phyloP scores from a whole-genome alignment of 139 green algal species.

The Auxenochlorella pyrenoidosa region DNA sequence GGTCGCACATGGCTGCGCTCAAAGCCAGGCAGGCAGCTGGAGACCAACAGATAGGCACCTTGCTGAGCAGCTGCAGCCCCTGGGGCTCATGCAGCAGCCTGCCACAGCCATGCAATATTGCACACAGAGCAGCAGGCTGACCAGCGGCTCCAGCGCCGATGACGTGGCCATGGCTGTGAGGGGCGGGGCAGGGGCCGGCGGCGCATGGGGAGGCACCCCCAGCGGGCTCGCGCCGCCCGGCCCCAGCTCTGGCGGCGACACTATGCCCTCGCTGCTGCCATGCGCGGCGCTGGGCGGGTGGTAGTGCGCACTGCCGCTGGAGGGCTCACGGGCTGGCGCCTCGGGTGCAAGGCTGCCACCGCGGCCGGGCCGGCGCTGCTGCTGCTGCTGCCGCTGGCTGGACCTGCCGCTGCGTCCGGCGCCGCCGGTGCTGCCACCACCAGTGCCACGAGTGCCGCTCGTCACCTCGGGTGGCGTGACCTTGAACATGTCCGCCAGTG shows the following conservation, averaged over 20 bases:
- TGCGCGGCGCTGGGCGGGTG: no score
- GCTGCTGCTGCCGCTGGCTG: conserved; percentile 2
- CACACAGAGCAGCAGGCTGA: neutral
- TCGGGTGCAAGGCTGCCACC: no score
- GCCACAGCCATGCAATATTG: neutral
- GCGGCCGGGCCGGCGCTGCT: neutral
- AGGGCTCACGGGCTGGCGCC: neutral
- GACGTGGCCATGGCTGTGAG: neutral
- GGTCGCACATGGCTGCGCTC: no score
- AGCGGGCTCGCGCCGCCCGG: neutral
- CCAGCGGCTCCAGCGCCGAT: neutral
- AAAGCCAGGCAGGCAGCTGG: no score
- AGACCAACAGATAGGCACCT: neutral
- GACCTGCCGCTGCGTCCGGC: neutral
- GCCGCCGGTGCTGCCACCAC: no score
- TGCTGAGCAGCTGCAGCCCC: neutral
- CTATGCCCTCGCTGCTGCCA: no score
- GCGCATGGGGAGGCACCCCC: neutral
- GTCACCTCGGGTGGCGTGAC: neutral
- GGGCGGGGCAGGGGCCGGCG: neutral
- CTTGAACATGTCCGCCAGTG: neutral
- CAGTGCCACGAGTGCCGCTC: neutral
- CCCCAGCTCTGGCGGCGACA: no score
- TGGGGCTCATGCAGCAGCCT: neutral
- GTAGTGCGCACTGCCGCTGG: neutral